Base-by-base conservation (phyloP, 1,284 basidiomycete species). In the Sutorius eximius region DNA sequence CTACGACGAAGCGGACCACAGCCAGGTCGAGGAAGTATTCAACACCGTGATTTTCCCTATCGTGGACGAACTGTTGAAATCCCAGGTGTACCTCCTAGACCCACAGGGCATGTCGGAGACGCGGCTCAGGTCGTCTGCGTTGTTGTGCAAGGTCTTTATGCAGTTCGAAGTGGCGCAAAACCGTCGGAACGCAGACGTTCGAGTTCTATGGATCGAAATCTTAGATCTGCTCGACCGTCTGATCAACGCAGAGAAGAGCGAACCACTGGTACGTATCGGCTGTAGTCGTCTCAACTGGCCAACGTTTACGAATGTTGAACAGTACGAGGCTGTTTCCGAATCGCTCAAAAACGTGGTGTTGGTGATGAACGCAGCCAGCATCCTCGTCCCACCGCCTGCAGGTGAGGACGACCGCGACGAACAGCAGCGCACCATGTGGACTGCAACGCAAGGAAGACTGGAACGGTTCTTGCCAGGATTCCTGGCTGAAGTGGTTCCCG, bases 261-360 rank as follows among this genome's bases (percentile, higher is more conserved):
- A 95, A 69, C 91, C 93, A 68, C 73, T 97, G 75, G 94, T 95
- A 66, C 65, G 90, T 81, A 44, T 12, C n/a, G 43, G 47, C 22
- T 41, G 36, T 33, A 51, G 46, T 15, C 24, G 24, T 50, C 20
- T 27, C n/a, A 1, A 20, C 5, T 37, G 30, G 18, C 29, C n/a
- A 38, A 47, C 62, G 54, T 20, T 9, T 65, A 53, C 10, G 16
- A 36, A 10, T 43, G 22, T 48, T n/a, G 38, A 54, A 3, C 59
- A 95, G 93, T 87, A 89, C 66, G 96, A 99, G 71, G 95, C 95
- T 0, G 82, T 98, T 29, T 93, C 92, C 0, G 97, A 99, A 73
- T 95, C 94, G 7, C 80, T 99, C 61, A 99, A 99, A 76, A 99
- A 99, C 70, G 91, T 98, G 33, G 75, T 99, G 24, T 82, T 99